Evolutionary conservation across 345 rosid species (phyloP), one percentile per base, ranked within the genome.

Genomic region (Aquilaria yunnanensis): DNA sequence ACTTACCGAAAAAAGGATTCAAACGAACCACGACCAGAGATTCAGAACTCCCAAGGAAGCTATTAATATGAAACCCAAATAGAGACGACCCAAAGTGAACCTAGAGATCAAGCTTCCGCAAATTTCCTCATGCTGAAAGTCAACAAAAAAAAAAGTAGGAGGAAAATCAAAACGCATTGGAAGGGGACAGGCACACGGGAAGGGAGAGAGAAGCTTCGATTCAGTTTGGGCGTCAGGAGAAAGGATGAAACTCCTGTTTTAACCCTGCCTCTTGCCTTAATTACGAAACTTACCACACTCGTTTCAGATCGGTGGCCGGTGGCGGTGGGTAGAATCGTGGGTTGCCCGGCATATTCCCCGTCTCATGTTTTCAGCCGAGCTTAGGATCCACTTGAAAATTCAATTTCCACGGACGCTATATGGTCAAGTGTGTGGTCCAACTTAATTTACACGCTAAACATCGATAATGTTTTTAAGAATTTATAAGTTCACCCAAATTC

Each of bases 61-160:
- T 7, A 61, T 9, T 37, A 37, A 37, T 5, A 37, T 37, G 43
- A 37, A 37, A 37, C 43, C 43, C 43, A 37, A 37, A 37, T 37
- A 37, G 46, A 54, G 31, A 45, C 12, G 65, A 43, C 5, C 29
- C 55, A 11, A 2, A 30, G 11, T 14, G 50, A 3, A 57, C 8
- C 43, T 11, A 50, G 54, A 60, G 68, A 45, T 46, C 47, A 63
- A 60, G 54, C 57, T 47, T 37, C 56, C 41, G 74, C 34, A 48
- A 54, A 47, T 70, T 64, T 60, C 31, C 14, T 52, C 34, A 50
- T 23, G 52, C 13, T 52, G 67, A 71, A 65, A 71, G 74, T 71
- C 74, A 71, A 60, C 55, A 54, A 31, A 0, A 9, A 9, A 32
- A 10, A 9, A 7, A 32, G 3, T 23, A 9, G 47, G 52, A 43